Evolutionary conservation across 805 yeast species (phyloP).

Genomic region (Yamadazyma phyllophila): DNA sequence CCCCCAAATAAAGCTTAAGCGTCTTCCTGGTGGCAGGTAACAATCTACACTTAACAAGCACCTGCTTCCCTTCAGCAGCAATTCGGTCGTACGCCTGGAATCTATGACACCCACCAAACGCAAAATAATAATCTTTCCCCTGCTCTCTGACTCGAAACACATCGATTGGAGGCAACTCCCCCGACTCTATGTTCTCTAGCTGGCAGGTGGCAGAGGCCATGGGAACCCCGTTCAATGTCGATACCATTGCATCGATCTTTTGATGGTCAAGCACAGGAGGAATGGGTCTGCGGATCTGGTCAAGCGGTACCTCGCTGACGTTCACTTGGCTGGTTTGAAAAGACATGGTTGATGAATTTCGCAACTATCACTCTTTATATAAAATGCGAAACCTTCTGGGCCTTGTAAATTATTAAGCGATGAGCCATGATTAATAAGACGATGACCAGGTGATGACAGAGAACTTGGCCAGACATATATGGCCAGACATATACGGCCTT

Average conservation of each 20-base stretch:
- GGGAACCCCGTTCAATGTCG: conserved; percentile 64
- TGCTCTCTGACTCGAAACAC: conserved; percentile 64
- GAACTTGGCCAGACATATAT: too few relatives aligned
- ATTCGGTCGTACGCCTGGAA: conserved; percentile 77
- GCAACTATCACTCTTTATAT: background rate
- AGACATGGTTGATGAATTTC: conserved; percentile 46
- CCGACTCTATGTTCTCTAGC: conserved; percentile 47
- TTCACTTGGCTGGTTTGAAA: conserved; percentile 61
- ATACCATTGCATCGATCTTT: conserved; percentile 78
- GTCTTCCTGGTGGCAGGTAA: conserved; percentile 75
- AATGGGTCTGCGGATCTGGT: conserved; percentile 73
- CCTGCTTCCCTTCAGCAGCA: conserved; percentile 29
- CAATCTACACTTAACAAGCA: conserved; percentile 64
- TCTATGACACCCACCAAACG: conserved; percentile 89
- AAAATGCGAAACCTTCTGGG: background rate
- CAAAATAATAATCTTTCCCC: conserved; percentile 66
- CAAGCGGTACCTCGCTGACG: conserved; percentile 60
- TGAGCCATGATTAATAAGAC: background rate
- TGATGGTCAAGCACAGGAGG: conserved; percentile 76
- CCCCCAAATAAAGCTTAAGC: conserved; percentile 66
- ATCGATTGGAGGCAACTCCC: conserved; percentile 81
- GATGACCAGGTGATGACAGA: too few relatives aligned
- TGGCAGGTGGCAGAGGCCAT: conserved; percentile 62
- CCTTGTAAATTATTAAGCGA: conserved; percentile 5
- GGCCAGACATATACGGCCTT: too few relatives aligned